Base-by-base conservation (phyloP, 2,329 filamentous ascomycete genomes). In the Aspergillus ochraceoroseus region DNA sequence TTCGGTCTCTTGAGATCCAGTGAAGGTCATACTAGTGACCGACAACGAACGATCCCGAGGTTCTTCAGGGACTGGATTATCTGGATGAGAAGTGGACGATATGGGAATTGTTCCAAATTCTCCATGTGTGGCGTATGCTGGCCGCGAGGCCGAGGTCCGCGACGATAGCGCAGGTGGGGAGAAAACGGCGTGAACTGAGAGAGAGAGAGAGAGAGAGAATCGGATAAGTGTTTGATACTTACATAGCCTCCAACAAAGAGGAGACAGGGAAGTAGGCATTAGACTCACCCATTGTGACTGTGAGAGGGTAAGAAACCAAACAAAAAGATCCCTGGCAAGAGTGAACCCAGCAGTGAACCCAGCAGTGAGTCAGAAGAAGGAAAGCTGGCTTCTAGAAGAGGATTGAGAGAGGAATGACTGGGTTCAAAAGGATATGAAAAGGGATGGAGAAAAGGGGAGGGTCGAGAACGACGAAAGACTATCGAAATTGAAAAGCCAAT, bases 51-150 rank as follows among this genome's bases (percentile, higher is more conserved):
- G 59, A 11, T 65, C 58, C 3, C 54, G 58, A 37, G 70, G 70
- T 49, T 72, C 70, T 58, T 71, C 66, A 3, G 70, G 70, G 37
- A 73, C 63, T 8, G 69, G 69, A 48, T 72, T 67, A 34, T 66
- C 57, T 9, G 70, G 69, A 45, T 72, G 70, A 23, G 67, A 71
- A 35, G 66, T 70, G 9, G 61, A 54, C 4, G 67, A 65, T 39
- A 61, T 47, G 8, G 64, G 65, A 29, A 66, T 57, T 13, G 48
- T 53, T 38, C 52, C 52, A 30, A 56, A 53, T 9, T 56, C 57
- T 26, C 48, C 46, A 48, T 57, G 51, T 26, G 48, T 48, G 33
- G 51, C 44, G 29, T 46, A 52, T 23, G 49, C 31, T 25, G 48
- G 44, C 40, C 50, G 48, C 12, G 55, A 57, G 30, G 52, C 51